These are phyloP conservation scores for Apophysomyces trapeziformis DNA, from an alignment of 371 early-diverging fungal genomes.

Conservation along the genomic window DNA sequence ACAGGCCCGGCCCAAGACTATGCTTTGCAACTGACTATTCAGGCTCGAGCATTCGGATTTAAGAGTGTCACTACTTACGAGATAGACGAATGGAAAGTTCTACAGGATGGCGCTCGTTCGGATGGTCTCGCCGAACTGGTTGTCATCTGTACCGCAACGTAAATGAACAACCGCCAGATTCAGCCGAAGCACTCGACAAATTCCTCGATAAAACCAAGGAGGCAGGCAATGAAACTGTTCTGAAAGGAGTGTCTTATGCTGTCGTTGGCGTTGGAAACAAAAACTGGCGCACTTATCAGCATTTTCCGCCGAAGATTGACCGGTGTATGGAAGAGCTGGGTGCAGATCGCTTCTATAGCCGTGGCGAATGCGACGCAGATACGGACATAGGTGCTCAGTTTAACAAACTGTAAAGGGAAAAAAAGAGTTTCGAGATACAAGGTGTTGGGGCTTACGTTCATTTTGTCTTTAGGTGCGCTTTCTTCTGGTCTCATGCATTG, in stretches of 20 bases:
- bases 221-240: slow-evolving; percentile 22
- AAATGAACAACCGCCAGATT: slow-evolving; percentile 65
- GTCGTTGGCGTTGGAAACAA: slow-evolving; percentile 65
- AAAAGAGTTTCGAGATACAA: no score
- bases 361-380: slow-evolving; percentile 60
- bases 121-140: slow-evolving; percentile 43
- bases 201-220: slow-evolving; percentile 39
- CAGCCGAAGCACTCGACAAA: slow-evolving; percentile 57
- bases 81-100: slow-evolving; percentile 56
- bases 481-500: slow-evolving; percentile 46
- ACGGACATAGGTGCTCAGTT: slow-evolving; percentile 56
- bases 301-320: slow-evolving; percentile 54
- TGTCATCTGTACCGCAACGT: slow-evolving; percentile 54
- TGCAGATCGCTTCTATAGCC: slow-evolving; percentile 45
- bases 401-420: slow-evolving; percentile 37
- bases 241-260: slow-evolving; percentile 45
- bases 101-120: slow-evolving; percentile 35
- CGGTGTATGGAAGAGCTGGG: slow-evolving; percentile 46
- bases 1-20: slow-evolving; percentile 63
- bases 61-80: slow-evolving; percentile 28
- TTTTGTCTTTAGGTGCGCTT: slow-evolving; percentile 32
- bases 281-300: slow-evolving; percentile 65
- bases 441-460: neutral
- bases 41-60: slow-evolving; percentile 55
- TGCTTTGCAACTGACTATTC: slow-evolving; percentile 45